These are phyloP conservation scores for Rubus parviflorus DNA, from an alignment of 306 rosid genomes.

Conservation along the genomic window DNA sequence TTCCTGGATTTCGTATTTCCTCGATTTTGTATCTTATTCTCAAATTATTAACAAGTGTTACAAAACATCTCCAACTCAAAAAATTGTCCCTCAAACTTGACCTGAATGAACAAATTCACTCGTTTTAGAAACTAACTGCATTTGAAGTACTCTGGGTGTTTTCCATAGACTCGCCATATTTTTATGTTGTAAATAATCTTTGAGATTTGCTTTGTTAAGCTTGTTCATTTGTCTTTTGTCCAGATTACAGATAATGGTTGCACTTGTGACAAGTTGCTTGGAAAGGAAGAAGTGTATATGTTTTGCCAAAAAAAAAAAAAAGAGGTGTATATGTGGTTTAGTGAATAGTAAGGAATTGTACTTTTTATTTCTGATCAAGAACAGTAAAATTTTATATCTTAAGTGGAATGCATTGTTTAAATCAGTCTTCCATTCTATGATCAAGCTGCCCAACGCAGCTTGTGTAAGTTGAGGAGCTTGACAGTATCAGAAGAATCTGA, in stretches of 20 bases:
- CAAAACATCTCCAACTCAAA: background rate
- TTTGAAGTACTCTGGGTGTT: background rate
- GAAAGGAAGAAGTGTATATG: background rate
- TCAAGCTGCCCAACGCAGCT: background rate
- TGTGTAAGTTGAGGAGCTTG: no score
- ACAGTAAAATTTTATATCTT: background rate
- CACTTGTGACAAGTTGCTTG: background rate
- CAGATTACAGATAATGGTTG: conserved; percentile 2
- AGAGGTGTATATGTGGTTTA: background rate
- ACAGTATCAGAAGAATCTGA: background rate
- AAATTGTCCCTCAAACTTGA: no score
- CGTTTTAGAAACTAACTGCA: background rate
- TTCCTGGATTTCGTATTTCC: background rate
- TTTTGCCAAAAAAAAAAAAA: no score
- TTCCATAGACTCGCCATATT: background rate
- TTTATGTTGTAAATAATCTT: background rate
- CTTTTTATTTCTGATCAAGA: background rate
- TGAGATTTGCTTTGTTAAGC: background rate
- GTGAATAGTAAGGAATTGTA: background rate
- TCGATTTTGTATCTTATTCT: background rate
- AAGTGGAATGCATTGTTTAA: background rate
- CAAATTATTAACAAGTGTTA: background rate
- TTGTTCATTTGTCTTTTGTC: background rate
- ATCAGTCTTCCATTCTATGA: background rate
- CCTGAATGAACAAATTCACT: background rate